Evolutionary conservation across 2,329 filamentous ascomycete genomes (phyloP).

Genomic region (Aureobasidium sp.): DNA sequence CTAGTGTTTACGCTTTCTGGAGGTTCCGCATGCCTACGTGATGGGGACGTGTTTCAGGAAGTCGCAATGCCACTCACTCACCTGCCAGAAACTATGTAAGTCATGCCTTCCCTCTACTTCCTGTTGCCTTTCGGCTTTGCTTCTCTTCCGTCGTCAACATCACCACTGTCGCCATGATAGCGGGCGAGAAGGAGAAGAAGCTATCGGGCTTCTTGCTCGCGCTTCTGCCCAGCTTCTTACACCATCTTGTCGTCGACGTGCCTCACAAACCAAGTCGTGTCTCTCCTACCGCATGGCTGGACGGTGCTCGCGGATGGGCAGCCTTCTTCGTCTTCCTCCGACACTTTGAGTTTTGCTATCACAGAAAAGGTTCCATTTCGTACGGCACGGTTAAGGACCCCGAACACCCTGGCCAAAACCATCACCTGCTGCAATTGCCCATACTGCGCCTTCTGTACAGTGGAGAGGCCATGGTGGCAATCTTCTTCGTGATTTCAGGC

Average conservation of each 20-base stretch:
- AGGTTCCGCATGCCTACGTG: background rate
- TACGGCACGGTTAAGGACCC: constrained; percentile 16
- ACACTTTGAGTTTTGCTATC: constrained; percentile 41
- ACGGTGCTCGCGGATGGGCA: constrained; percentile 61
- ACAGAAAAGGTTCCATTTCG: constrained; percentile 12
- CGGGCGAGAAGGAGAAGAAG: constrained; percentile 4
- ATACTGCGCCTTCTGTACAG: constrained; percentile 50
- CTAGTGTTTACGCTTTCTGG: background rate
- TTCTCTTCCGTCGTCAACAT: background rate
- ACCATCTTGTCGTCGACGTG: background rate
- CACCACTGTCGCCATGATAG: background rate
- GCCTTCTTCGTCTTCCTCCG: constrained; percentile 60
- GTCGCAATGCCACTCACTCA: background rate
- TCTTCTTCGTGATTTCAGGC: constrained; percentile 57
- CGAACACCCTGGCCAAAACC: constrained; percentile 40
- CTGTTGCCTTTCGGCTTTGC: background rate
- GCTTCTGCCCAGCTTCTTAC: constrained; percentile 14
- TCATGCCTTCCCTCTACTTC: background rate
- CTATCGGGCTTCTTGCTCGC: constrained; percentile 6
- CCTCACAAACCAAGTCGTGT: background rate
- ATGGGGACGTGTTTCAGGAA: constrained; percentile 1
- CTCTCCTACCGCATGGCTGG: constrained; percentile 50
- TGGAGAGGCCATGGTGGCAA: constrained; percentile 51
- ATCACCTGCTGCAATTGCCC: constrained; percentile 41
- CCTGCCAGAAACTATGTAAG: background rate